These are phyloP conservation scores for Colletotrichum tropicale DNA, from an alignment of 2,329 filamentous ascomycete species.

Conservation along the genomic window DNA sequence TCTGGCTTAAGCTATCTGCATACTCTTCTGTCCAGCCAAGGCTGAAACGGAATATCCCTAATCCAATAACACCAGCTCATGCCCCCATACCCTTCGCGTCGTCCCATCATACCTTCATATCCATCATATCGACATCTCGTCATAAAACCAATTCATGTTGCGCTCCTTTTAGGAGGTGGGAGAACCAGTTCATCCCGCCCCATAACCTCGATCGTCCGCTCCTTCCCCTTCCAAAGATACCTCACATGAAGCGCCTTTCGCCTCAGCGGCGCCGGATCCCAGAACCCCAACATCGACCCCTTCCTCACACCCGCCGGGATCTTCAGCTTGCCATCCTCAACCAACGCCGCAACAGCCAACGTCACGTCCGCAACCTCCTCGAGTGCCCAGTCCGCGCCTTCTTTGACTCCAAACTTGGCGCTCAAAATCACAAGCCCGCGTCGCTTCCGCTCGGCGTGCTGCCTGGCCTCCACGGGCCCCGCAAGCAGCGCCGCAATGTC, in stretches of 20 bases:
- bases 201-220: constrained; percentile 37
- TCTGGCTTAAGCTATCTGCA: background rate
- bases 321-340: constrained; percentile 38
- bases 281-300: constrained; percentile 52
- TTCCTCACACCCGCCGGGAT: constrained; percentile 47
- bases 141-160: background rate
- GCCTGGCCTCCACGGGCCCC: constrained; percentile 40
- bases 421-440: constrained; percentile 52
- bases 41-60: background rate
- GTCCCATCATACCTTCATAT: background rate
- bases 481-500: constrained; percentile 47
- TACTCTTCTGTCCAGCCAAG: background rate
- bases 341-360: constrained; percentile 49
- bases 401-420: constrained; percentile 50
- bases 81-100: background rate
- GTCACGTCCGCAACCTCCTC: constrained; percentile 56
- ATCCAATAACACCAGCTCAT: background rate
- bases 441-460: constrained; percentile 36
- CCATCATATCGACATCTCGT: background rate
- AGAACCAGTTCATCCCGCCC: constrained; percentile 37
- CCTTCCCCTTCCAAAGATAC: constrained; percentile 44
- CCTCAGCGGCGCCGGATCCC: constrained; percentile 50
- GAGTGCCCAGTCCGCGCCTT: constrained; percentile 31
- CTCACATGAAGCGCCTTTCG: constrained; percentile 51
- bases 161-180: background rate